These are phyloP conservation scores for Alternaria sp. DNA, from an alignment of 2,329 filamentous ascomycete species.

Conservation along the genomic window DNA sequence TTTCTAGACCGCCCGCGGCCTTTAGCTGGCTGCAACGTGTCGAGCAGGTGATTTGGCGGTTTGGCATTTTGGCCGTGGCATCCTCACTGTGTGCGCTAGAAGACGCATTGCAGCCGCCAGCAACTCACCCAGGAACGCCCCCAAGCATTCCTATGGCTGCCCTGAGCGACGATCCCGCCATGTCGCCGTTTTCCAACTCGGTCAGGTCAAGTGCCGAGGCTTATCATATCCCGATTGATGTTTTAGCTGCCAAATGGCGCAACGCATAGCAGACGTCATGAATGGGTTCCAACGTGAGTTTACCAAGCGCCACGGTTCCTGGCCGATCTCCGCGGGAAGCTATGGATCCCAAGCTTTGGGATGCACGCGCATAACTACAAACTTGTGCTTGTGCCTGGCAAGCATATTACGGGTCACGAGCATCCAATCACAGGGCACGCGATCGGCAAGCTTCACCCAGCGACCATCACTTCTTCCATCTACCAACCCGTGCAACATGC, in stretches of 20 bases:
- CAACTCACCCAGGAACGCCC: slow-evolving; percentile 13
- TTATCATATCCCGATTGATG: slow-evolving; percentile 12
- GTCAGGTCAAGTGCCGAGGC: slow-evolving; percentile 5
- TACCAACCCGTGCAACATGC: slow-evolving; percentile 17
- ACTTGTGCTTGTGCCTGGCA: slow-evolving; percentile 8
- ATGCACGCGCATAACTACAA: slow-evolving; percentile 4
- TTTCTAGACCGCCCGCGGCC: neutral
- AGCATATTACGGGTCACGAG: slow-evolving; percentile 15
- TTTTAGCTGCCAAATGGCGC: slow-evolving; percentile 25
- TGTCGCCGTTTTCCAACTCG: neutral
- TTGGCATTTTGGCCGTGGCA: neutral
- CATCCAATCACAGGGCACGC: slow-evolving; percentile 23
- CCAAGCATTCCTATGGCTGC: slow-evolving; percentile 1
- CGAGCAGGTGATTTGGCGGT: neutral
- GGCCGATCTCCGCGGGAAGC: slow-evolving; percentile 18
- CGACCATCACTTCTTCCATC: neutral
- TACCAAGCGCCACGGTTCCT: slow-evolving; percentile 21
- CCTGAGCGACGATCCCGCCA: slow-evolving; percentile 2
- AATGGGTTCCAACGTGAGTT: slow-evolving; percentile 34
- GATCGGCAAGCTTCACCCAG: slow-evolving; percentile 5
- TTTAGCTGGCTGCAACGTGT: neutral
- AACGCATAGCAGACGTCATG: slow-evolving; percentile 31
- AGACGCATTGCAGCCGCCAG: slow-evolving; percentile 17
- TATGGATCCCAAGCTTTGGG: slow-evolving; percentile 16
- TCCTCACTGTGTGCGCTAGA: slow-evolving; percentile 2